Conservation (phyloP, 345 rosid genomes). For the Geranium brycei region DNA sequence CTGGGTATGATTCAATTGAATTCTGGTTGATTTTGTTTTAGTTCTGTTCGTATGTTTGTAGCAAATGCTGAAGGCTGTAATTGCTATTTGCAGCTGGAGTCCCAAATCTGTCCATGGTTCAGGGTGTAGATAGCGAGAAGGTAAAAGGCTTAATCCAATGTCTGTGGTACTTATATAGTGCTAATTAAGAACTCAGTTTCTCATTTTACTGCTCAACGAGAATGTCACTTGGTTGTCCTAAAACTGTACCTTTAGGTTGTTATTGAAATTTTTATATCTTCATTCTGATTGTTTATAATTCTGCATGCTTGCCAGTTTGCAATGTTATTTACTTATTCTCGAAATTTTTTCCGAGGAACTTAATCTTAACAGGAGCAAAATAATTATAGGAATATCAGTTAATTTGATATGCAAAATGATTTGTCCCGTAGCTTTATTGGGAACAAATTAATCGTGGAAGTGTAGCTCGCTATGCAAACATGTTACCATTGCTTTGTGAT, state of each 20-base stretch:
- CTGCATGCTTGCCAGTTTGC: neutral
- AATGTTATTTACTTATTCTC: neutral
- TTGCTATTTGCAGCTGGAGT: slow-evolving; percentile 54
- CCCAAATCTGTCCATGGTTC: slow-evolving; percentile 58
- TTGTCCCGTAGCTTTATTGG: neutral
- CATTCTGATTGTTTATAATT: neutral
- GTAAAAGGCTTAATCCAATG: slow-evolving; percentile 19
- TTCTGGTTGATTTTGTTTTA: neutral
- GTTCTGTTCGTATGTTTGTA: neutral
- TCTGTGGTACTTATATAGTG: neutral
- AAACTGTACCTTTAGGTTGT: neutral
- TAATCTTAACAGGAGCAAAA: no score
- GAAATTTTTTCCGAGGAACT: no score
- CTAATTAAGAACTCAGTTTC: neutral
- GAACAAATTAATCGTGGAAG: neutral
- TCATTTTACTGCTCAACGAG: neutral
- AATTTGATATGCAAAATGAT: neutral
- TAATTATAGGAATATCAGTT: no score
- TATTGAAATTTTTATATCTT: neutral
- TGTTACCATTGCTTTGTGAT: slow-evolving; percentile 7
- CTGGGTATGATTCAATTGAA: slow-evolving; percentile 31
- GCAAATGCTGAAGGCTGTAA: slow-evolving; percentile 1
- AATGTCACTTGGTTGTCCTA: slow-evolving; percentile 1
- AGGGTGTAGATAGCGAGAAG: slow-evolving; percentile 76
- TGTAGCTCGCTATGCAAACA: neutral